Conservation (phyloP, 1,284 basidiomycete species). For the Naganishia sp. region DNA sequence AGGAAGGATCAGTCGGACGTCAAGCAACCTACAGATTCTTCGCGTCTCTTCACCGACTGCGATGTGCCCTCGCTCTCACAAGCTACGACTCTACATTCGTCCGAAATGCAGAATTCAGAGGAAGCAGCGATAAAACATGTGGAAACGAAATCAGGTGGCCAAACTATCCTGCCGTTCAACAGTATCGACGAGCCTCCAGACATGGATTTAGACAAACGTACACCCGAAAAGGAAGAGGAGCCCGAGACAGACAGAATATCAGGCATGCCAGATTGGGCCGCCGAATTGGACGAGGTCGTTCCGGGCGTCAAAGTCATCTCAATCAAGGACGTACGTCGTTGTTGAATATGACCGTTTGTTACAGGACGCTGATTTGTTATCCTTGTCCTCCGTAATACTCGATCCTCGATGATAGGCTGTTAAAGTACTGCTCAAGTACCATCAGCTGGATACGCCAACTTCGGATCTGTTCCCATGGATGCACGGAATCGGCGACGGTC, state of each 20-base stretch:
- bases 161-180: no score
- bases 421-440: constrained; percentile 45
- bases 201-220: not conserved
- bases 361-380: not conserved
- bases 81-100: not conserved
- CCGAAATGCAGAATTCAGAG: not conserved
- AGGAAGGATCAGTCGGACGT: no score
- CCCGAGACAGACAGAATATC: constrained; percentile 12
- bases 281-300: constrained; percentile 27
- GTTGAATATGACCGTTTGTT: not conserved
- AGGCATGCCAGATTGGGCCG: constrained; percentile 32
- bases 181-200: not conserved
- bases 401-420: constrained; percentile 39
- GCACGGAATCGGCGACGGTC: constrained; percentile 53
- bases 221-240: not conserved
- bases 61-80: not conserved
- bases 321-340: constrained; percentile 25
- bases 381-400: not conserved
- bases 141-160: no score
- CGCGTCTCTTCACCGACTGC: no score
- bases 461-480: constrained; percentile 54
- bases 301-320: constrained; percentile 32
- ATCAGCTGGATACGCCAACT: constrained; percentile 49
- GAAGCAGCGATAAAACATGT: not conserved
- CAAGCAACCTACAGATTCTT: no score